phyloP scores from a whole-genome alignment of 2,329 filamentous ascomycete genomes.

The Fusarium veterinarium region DNA sequence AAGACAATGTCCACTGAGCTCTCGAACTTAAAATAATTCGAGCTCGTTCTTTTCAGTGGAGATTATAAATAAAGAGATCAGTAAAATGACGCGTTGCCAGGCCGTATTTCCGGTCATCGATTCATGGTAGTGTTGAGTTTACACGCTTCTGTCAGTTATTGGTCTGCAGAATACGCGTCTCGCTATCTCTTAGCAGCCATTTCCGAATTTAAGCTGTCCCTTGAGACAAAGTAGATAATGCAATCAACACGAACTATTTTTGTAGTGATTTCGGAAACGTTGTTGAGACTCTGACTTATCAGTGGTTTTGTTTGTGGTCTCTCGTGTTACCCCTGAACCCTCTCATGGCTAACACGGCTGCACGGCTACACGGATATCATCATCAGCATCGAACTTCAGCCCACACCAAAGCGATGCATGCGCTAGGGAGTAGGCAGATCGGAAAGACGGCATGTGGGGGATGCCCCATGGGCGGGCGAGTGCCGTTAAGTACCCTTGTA shows the following conservation, averaged over 20 bases:
- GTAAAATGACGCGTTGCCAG: conserved; percentile 13
- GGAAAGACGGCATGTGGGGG: conserved; percentile 37
- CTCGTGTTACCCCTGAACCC: conserved; percentile 26
- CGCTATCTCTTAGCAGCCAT: conserved; percentile 9
- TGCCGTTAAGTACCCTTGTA: conserved; percentile 7
- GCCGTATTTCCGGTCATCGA: conserved; percentile 15
- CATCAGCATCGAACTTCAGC: conserved; percentile 23
- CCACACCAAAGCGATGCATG: conserved; percentile 1
- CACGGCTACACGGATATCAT: conserved; percentile 1
- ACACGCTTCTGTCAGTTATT: conserved; percentile 1
- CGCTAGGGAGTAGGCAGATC: conserved; percentile 9
- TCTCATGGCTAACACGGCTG: not conserved
- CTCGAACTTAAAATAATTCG: not conserved
- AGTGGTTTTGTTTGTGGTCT: not conserved
- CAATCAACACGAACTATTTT: not conserved
- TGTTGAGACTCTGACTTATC: conserved; percentile 1
- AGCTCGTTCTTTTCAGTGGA: not conserved
- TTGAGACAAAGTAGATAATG: conserved; percentile 18
- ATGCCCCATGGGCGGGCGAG: not conserved
- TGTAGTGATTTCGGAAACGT: not conserved
- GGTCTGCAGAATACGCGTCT: conserved; percentile 24
- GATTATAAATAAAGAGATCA: not conserved
- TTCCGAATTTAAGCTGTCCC: not conserved
- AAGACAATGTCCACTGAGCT: not conserved
- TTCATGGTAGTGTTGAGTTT: conserved; percentile 12